A percentile compares a stretch with the other conserved stretches of the same genome.
Conservation (phyloP, 495 filamentous ascomycete genomes). For the Aspergillus heteromorphus region DNA sequence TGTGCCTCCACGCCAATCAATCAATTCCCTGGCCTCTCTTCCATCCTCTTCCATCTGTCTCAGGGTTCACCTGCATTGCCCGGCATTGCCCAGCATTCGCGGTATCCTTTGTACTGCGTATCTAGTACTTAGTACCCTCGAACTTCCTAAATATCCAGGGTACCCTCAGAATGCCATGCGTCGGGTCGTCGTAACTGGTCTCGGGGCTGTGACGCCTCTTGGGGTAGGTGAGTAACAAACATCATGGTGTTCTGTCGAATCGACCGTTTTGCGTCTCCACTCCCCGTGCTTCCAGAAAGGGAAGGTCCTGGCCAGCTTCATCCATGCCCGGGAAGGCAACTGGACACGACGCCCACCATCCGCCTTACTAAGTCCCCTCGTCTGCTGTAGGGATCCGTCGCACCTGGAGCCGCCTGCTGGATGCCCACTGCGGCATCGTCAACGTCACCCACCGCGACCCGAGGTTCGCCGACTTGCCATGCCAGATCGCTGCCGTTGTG, state of each 20-base stretch:
- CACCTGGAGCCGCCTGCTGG: constrained; percentile 77
- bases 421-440: constrained; percentile 72
- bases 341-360: constrained; percentile 8
- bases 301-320: constrained; percentile 14
- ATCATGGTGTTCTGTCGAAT: neutral
- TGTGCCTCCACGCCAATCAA: neutral
- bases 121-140: too few relatives aligned
- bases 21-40: neutral
- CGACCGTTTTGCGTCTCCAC: constrained; percentile 15
- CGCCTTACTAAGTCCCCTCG: constrained; percentile 2
- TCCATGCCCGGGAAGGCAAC: constrained; percentile 15
- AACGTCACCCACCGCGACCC: constrained; percentile 56
- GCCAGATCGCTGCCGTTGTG: constrained; percentile 78
- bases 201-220: constrained; percentile 88
- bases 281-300: constrained; percentile 13
- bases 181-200: constrained; percentile 89
- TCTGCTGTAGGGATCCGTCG: constrained; percentile 59
- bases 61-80: too few relatives aligned
- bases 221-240: constrained; percentile 58
- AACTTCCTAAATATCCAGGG: too few relatives aligned
- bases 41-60: neutral
- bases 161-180: constrained; percentile 58
- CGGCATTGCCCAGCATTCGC: neutral
- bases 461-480: constrained; percentile 65
- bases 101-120: too few relatives aligned